Base-by-base conservation (phyloP, 805 yeast genomes). In the Wickerhamomyces alni region DNA sequence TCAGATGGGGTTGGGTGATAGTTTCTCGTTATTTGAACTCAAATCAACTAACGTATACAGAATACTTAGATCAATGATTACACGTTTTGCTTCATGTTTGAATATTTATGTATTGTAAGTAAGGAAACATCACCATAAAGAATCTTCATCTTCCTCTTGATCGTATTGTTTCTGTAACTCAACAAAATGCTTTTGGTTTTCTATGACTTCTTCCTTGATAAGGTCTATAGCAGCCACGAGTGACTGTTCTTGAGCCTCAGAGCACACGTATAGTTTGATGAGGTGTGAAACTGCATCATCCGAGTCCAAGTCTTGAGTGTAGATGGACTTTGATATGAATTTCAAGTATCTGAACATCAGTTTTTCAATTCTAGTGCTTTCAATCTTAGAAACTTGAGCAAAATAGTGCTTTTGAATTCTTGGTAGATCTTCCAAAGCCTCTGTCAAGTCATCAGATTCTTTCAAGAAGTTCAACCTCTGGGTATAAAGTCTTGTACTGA, bases 1-100 rank as follows among this genome's bases (percentile, higher is more conserved):
- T 82, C 59, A 71, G 99, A 48, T 85, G 84, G 66, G 81, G 87
- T 1, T 93, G 97, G 96, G 67, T 93, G 55, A 42, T 75, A 6
- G 61, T 80, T 13, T 82, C 95, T 43, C 69, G 89, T 45, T 91
- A 87, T 61, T 75, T 86, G 68, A 78, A 80, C 32, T 74, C 75
- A 37, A 89, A 91, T 60, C 88, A 85, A 52, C 65, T 86, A 46
- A 63, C 68, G 30, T 41, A 12, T 12, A 25, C 33, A 19, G 35
- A 17, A 27, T 39, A 17, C 30, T 15, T 16, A 26, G 18, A 28
- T 30, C n/a, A n/a, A n/a, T 9, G 15, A 17, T 22, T 16, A 18
- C 11, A 28, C 7, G 5, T n/a, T n/a, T n/a, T n/a, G n/a, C n/a
- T n/a, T n/a, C n/a, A n/a, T n/a, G n/a, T n/a, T n/a, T n/a, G n/a